Evolutionary conservation across 2,329 filamentous ascomycete genomes (phyloP), one percentile per base, ranked within the genome.

Genomic region (Sporothrix sp.): DNA sequence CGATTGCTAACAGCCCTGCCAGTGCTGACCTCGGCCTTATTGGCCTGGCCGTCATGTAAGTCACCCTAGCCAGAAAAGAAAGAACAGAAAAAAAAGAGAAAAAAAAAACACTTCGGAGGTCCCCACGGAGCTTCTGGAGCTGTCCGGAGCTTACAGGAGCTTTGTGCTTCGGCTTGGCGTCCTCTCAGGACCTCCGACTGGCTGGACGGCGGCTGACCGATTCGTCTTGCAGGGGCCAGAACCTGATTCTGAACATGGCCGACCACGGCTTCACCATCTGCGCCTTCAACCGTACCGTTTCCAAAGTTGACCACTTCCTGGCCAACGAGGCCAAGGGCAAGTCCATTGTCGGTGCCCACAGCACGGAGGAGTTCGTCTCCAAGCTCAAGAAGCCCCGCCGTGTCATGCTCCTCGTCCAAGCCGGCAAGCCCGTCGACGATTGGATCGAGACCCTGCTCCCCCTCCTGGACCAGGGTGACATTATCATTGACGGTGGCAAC

Each of bases 401-500:
- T 65, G 82, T 98, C 72, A 98, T 98, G 93, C 82, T 98, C 65
- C 85, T 98, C 61, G 93, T 98, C 74, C 94, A 96, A 85, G 93
- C 93, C 63, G 93, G 93, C 66, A 87, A 93, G 78, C 85, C 93
- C 58, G 93, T 98, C 61, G 93, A 98, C 70, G 87, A 95, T 77
- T 97, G 95, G 84, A 97, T 98, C 66, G 89, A 96, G 80, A 83
- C 84, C 62, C 84, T 98, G 59, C 78, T 97, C 56, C 88, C 85
- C 59, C 81, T 86, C 66, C 76, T 91, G 58, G 84, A 89, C 68
- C 68, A 79, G 65, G 90, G 88, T 60, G 93, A 98, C 70, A 96
- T 98, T 80, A 94, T 98, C 78, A 97, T 98, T 65, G 93, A 98
- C 67, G 93, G 93, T 69, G 93, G 89, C 65, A 97, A 98, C 85